Evolutionary conservation across 2,329 filamentous ascomycete genomes (phyloP).

Genomic region (Chaetomium olivaceum): DNA sequence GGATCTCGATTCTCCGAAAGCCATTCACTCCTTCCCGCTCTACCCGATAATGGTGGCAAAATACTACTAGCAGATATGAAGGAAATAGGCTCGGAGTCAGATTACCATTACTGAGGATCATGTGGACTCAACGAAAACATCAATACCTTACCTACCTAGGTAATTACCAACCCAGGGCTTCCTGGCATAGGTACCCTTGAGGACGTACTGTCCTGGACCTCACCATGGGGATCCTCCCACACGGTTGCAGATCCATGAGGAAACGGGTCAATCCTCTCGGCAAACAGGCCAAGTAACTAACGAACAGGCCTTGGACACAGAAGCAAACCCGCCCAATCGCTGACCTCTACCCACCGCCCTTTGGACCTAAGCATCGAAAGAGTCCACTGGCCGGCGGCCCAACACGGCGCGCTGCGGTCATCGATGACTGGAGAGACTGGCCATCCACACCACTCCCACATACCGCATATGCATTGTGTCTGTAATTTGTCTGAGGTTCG

Average conservation of each 20-base stretch:
- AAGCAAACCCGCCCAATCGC: neutral
- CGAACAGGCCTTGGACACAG: neutral
- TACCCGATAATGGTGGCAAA: neutral
- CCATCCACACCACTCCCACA: neutral
- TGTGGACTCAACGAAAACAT: neutral
- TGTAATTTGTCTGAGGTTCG: neutral
- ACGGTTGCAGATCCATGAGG: neutral
- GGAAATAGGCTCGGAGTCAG: neutral
- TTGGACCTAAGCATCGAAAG: neutral
- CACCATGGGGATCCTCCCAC: neutral
- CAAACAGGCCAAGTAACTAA: neutral
- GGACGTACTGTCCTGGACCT: neutral
- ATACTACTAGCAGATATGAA: neutral
- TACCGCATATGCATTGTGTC: constrained; percentile 1
- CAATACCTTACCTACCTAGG: too few species aligned
- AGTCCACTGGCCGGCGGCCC: neutral
- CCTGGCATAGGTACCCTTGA: neutral
- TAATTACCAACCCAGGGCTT: neutral
- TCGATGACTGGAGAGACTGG: neutral
- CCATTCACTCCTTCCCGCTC: neutral
- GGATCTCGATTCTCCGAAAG: neutral
- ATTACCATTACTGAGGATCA: neutral
- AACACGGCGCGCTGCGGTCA: neutral
- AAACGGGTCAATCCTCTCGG: neutral
- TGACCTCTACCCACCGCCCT: neutral